Percentiles rank a stretch among this genome's conserved stretches.
Evolutionary conservation across 1,139 yeast species (phyloP).

Genomic region (Blastobotrys indianensis): DNA sequence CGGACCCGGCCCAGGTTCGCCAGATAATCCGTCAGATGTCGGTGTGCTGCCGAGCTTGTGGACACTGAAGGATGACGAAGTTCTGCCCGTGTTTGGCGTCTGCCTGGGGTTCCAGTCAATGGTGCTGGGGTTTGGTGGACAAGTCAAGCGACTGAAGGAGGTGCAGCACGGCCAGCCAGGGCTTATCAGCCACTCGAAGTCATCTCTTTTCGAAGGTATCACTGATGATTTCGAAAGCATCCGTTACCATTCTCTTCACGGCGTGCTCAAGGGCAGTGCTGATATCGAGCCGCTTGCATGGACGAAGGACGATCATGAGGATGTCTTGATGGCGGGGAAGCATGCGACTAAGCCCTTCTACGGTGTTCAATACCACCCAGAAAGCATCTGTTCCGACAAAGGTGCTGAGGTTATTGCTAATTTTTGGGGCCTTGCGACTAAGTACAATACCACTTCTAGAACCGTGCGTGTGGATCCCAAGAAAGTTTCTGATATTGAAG

Average conservation of each 20-base stretch:
- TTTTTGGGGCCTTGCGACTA: conserved; percentile 53
- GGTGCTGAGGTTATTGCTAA: conserved; percentile 58
- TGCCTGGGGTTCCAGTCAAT: conserved; percentile 90
- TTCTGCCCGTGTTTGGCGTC: conserved; percentile 77
- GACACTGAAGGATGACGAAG: conserved; percentile 24
- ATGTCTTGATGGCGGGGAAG: conserved; percentile 74
- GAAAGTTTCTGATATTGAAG: conserved; percentile 10
- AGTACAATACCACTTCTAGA: conserved; percentile 31
- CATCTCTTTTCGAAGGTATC: conserved; percentile 38
- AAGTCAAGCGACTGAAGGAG: conserved; percentile 46
- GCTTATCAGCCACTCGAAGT: conserved; percentile 36
- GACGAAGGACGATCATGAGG: conserved; percentile 22
- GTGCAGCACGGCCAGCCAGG: conserved; percentile 88
- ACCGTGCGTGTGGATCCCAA: not conserved
- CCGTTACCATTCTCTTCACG: conserved; percentile 83
- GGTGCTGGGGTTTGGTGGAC: conserved; percentile 60
- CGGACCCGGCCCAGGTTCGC: conserved; percentile 98
- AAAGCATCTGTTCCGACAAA: conserved; percentile 72
- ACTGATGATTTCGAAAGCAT: conserved; percentile 55
- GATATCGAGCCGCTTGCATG: conserved; percentile 22
- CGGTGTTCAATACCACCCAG: conserved; percentile 98
- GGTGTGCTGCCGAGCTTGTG: conserved; percentile 66
- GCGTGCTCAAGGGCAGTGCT: conserved; percentile 30
- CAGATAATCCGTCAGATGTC: conserved; percentile 55
- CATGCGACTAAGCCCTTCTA: conserved; percentile 62